Evolutionary conservation across 306 rosid species (phyloP).

Genomic region (barrel medic (Medicago truncatula)): DNA sequence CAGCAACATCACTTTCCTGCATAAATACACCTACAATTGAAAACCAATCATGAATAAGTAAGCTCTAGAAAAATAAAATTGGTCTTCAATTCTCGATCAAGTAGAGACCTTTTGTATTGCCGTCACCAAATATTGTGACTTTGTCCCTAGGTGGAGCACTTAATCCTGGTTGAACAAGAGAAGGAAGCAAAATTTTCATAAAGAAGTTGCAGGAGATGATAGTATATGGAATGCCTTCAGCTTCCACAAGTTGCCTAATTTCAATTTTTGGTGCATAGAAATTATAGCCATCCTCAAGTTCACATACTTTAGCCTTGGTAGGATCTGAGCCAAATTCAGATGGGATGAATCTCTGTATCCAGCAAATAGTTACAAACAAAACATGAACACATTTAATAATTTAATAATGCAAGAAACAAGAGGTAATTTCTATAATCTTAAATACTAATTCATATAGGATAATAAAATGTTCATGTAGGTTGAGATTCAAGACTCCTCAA

Average conservation of each 20-base stretch:
- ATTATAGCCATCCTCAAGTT: slow-evolving; percentile 50
- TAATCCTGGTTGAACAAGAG: slow-evolving; percentile 75
- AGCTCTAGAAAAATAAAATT: neutral
- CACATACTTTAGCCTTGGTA: slow-evolving; percentile 55
- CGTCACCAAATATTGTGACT: slow-evolving; percentile 73
- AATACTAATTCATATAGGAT: neutral
- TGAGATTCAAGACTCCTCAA: neutral
- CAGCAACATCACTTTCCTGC: slow-evolving; percentile 74
- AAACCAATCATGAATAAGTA: slow-evolving; percentile 23
- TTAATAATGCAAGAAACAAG: neutral
- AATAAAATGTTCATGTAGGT: neutral
- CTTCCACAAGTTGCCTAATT: slow-evolving; percentile 69
- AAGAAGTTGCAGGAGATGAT: slow-evolving; percentile 71
- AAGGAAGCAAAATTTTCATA: slow-evolving; percentile 65
- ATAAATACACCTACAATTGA: slow-evolving; percentile 69
- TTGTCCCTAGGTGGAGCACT: slow-evolving; percentile 74
- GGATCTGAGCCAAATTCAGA: slow-evolving; percentile 88
- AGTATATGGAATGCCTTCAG: slow-evolving; percentile 73
- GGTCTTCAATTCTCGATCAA: slow-evolving; percentile 26
- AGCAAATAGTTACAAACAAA: slow-evolving; percentile 19
- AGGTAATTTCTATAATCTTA: neutral
- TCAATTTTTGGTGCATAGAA: slow-evolving; percentile 70
- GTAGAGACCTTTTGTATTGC: slow-evolving; percentile 67
- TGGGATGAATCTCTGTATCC: slow-evolving; percentile 71
- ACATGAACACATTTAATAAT: slow-evolving; percentile 24